phyloP scores from a whole-genome alignment of 306 rosid species.

The Fragaria vesca region DNA sequence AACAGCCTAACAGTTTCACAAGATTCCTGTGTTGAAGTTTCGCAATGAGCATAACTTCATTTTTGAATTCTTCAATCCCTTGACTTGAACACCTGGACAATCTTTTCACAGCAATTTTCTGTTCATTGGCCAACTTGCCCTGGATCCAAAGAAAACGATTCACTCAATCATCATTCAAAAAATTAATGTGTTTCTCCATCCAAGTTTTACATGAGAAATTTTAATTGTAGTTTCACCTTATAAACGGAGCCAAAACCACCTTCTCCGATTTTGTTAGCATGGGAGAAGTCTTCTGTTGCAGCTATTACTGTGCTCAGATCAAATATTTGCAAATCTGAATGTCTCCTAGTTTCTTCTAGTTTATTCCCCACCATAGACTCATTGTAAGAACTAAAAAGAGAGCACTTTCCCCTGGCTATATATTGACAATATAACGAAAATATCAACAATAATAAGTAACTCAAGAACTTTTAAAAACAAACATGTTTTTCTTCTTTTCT shows the following conservation, averaged over 20 bases:
- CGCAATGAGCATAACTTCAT: no score
- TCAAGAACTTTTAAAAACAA: no score
- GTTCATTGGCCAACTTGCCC: neutral
- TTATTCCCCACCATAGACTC: neutral
- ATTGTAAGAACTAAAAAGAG: neutral
- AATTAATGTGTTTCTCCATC: no score
- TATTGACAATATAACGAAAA: no score
- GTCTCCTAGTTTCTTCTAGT: neutral
- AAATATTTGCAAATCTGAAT: neutral
- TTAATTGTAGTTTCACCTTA: neutral
- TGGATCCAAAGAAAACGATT: neutral
- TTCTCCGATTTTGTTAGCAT: slow-evolving; percentile 1
- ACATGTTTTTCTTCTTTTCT: neutral
- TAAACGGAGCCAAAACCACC: slow-evolving; percentile 16
- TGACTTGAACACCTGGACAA: neutral
- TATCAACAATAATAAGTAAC: no score
- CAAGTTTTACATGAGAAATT: no score
- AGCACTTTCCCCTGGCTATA: neutral
- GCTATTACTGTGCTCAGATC: slow-evolving; percentile 2
- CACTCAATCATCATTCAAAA: neutral
- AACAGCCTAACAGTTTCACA: no score
- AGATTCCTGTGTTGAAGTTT: no score
- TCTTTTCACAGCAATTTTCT: neutral
- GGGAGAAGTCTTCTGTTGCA: slow-evolving; percentile 7
- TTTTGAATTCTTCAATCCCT: neutral